Percentiles rank a stretch among this genome's conserved stretches.
Conservation (phyloP, 2,329 filamentous ascomycete species). For the Alternaria sp. region DNA sequence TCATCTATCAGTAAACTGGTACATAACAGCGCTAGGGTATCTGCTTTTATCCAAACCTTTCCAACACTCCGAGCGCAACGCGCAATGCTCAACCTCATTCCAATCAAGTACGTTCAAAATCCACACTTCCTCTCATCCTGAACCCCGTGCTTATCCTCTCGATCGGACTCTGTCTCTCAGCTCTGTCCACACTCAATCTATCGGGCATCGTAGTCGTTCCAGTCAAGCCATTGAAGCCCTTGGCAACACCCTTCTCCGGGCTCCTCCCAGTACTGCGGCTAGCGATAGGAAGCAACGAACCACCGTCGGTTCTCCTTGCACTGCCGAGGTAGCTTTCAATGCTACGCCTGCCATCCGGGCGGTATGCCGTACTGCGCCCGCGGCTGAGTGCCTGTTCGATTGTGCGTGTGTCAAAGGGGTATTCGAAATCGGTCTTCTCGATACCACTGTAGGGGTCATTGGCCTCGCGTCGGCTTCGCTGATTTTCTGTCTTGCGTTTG, state of each 20-base stretch:
- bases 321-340: conserved; percentile 42
- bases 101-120: conserved; percentile 30
- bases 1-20: background rate
- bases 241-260: conserved; percentile 20
- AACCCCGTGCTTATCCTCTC: conserved; percentile 48
- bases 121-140: conserved; percentile 42
- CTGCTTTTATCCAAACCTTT: background rate
- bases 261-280: conserved; percentile 43
- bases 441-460: conserved; percentile 4
- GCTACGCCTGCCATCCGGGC: conserved; percentile 33
- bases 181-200: conserved; percentile 30
- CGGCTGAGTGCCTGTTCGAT: conserved; percentile 41
- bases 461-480: background rate
- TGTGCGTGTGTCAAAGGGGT: conserved; percentile 33
- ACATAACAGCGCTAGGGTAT: conserved; percentile 7
- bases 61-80: background rate
- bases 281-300: conserved; percentile 39
- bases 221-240: conserved; percentile 18
- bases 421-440: conserved; percentile 26
- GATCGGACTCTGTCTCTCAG: conserved; percentile 29
- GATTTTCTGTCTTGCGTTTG: conserved; percentile 8
- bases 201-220: conserved; percentile 20
- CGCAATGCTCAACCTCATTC: background rate
- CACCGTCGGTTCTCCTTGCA: conserved; percentile 16
- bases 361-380: conserved; percentile 35